Evolutionary conservation across 148 eudicot species (phyloP), one percentile per base, ranked within the genome.

Genomic region (Silene uniflora): DNA sequence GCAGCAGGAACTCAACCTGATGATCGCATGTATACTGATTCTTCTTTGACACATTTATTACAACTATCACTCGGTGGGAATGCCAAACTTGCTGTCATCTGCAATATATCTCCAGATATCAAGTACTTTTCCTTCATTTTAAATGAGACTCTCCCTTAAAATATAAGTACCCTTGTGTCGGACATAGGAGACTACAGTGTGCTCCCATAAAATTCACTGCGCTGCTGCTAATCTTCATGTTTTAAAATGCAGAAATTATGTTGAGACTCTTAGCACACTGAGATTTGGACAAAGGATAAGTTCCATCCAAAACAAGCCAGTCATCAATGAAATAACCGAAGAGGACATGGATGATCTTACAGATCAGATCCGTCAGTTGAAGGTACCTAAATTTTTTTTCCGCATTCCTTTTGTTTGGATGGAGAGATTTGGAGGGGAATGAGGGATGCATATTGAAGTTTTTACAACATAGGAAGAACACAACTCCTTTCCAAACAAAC

Each of bases 21-120:
- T 75, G 86, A 83, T 18, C 39, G 77, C 72, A 83, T 90, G 78
- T 89, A 91, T 39, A 84, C 81, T 75, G 84, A 79, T 83, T 93
- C 96, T 44, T 81, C 84, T 80, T 82, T 91, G 80, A 93, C 96
- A 42, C 91, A 91, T 77, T 70, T 93, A 54, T 83, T 93, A 71
- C 90, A 83, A 73, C 93, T 91, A 81, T 87, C 98, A 77, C 91
- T 93, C 62, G 98, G 96, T 69, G 98, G 96, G 98, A 93, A 93
- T 78, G 87, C 91, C 52, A 93, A 93, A 79, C 89, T 91, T 70
- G 83, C 91, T 71, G 86, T 91, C 79, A 88, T 93, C 79, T 91
- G 98, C 77, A 84, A 84, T 75, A 83, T 93, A 80, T 86, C 89
- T 77, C 85, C 96, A 63, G 93, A 88, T 71, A 72, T 85, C 86